Evolutionary conservation across 805 yeast genomes (phyloP).

Genomic region (Diddensiella santjacobensis): DNA sequence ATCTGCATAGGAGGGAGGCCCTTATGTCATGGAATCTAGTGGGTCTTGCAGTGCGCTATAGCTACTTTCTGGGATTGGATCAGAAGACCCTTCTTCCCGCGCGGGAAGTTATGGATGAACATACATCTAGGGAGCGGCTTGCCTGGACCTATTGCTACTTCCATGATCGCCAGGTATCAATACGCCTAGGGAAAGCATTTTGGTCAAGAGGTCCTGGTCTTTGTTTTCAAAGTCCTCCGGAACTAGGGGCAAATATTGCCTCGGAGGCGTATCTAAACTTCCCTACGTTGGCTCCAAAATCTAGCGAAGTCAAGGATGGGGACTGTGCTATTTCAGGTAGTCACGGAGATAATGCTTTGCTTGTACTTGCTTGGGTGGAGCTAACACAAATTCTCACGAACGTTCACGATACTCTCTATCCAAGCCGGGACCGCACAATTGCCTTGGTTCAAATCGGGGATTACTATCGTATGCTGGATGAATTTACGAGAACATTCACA

Average conservation of each 20-base stretch:
- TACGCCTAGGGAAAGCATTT: conserved; percentile 24
- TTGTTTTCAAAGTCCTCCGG: conserved; percentile 18
- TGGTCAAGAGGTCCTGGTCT: conserved; percentile 26
- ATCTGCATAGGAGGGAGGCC: conserved; percentile 17
- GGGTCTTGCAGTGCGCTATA: conserved; percentile 23
- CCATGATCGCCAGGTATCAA: conserved; percentile 25
- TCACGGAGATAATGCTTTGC: conserved; percentile 20
- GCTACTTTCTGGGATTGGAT: conserved; percentile 24
- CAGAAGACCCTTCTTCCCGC: conserved; percentile 22
- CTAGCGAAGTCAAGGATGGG: background rate
- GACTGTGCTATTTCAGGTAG: background rate
- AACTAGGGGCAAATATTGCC: background rate
- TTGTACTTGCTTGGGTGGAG: conserved; percentile 22
- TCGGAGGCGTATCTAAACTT: conserved; percentile 20
- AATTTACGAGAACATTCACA: conserved; percentile 24
- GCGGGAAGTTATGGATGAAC: conserved; percentile 16
- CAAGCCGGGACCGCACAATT: conserved; percentile 24
- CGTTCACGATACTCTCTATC: conserved; percentile 25
- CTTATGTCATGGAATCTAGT: conserved; percentile 23
- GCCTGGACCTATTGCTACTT: conserved; percentile 26
- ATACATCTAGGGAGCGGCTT: conserved; percentile 20
- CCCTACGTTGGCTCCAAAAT: conserved; percentile 19
- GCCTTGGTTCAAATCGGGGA: conserved; percentile 24
- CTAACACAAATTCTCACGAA: conserved; percentile 25
- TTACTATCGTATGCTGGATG: conserved; percentile 24